Conservation (phyloP, 139 green algal genomes). For the Zygnema circumcarinatum region DNA sequence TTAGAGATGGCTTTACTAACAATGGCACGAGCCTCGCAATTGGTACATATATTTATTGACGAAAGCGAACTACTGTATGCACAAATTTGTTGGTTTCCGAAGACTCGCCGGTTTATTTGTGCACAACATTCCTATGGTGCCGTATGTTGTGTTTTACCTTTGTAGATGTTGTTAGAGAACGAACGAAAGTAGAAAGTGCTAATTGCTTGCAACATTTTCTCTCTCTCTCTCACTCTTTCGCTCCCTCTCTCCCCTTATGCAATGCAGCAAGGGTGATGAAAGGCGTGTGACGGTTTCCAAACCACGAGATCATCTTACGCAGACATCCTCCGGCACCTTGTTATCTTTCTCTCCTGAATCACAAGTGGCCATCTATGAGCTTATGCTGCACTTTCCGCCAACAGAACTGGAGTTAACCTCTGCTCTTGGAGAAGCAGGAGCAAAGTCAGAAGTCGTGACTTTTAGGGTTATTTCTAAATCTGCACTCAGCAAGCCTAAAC, state of each 20-base stretch:
- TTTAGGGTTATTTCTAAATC: too few species aligned
- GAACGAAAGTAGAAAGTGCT: too few species aligned
- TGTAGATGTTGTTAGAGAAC: too few species aligned
- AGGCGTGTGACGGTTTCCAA: constrained; percentile 30
- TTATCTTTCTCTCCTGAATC: constrained; percentile 38
- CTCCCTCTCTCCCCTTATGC: background rate
- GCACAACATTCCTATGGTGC: too few species aligned
- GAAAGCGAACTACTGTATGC: too few species aligned
- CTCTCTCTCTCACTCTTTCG: background rate
- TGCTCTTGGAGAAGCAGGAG: constrained; percentile 16
- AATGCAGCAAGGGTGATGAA: constrained; percentile 16
- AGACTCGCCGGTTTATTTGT: too few species aligned
- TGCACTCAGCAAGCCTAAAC: background rate
- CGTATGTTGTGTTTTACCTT: too few species aligned
- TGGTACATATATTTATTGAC: too few species aligned
- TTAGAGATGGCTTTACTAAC: too few species aligned
- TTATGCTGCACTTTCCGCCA: constrained; percentile 44
- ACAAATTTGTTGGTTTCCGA: too few species aligned
- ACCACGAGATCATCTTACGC: background rate
- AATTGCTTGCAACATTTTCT: too few species aligned
- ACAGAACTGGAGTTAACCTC: constrained; percentile 51
- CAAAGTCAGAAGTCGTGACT: background rate
- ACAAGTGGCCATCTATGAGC: constrained; percentile 45
- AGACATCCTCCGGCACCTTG: constrained; percentile 28
- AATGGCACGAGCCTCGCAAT: too few species aligned